Conservation (phyloP, 441 rosid genomes). For the Macaranga tanarius region DNA sequence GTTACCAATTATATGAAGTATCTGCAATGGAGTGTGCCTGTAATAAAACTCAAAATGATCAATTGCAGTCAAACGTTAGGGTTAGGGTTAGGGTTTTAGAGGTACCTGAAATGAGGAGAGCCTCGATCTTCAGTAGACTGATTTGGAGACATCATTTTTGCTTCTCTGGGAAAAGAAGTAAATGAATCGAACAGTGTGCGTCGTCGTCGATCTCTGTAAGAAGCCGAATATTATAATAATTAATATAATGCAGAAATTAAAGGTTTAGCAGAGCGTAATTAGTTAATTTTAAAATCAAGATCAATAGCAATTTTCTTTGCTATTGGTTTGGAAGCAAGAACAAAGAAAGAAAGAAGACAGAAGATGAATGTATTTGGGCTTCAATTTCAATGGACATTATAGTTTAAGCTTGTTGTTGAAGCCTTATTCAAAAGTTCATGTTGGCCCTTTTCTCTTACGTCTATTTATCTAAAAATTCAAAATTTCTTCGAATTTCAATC, state of each 20-base stretch:
- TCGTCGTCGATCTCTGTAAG: background rate
- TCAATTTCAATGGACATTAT: too few species aligned
- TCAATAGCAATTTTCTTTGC: too few species aligned
- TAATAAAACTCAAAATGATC: conserved; percentile 20
- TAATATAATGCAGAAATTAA: conserved; percentile 3
- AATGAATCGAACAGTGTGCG: conserved; percentile 2
- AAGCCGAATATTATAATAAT: background rate
- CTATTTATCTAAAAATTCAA: too few species aligned
- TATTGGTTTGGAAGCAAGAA: too few species aligned
- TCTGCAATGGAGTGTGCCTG: conserved; percentile 83
- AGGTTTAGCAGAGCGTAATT: background rate
- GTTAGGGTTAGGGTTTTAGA: conserved; percentile 28
- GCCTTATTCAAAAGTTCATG: too few species aligned
- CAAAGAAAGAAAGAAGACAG: too few species aligned
- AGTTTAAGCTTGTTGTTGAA: too few species aligned
- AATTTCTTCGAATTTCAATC: too few species aligned
- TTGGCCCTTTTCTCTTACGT: too few species aligned
- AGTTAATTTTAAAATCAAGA: too few species aligned
- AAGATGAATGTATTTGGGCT: too few species aligned
- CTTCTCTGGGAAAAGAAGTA: background rate
- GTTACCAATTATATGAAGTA: conserved; percentile 71
- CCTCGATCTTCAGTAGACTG: conserved; percentile 74
- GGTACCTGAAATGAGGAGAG: conserved; percentile 70
- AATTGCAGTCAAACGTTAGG: too few species aligned
- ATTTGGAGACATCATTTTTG: conserved; percentile 73